A percentile compares a stretch with the other conserved stretches of the same genome.
Conservation (phyloP, 805 yeast species). For the Lachancea mirantina region DNA sequence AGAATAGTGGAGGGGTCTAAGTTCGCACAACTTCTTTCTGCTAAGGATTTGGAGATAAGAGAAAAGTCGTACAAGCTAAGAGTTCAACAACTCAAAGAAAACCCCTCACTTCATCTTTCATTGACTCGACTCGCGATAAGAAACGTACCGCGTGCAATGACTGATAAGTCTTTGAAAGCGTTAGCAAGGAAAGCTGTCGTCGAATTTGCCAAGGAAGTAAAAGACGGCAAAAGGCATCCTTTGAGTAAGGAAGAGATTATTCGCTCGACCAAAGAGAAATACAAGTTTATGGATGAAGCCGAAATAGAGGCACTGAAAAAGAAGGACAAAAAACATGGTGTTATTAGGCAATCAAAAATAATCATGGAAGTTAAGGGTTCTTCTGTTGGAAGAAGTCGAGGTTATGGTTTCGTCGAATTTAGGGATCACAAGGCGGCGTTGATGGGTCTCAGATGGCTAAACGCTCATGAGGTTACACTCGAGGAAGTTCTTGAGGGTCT, state of each 20-base stretch:
- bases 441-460: constrained; percentile 95
- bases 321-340: constrained; percentile 73
- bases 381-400: constrained; percentile 84
- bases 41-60: constrained; percentile 75
- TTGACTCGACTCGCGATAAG: constrained; percentile 91
- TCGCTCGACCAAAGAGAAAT: constrained; percentile 68
- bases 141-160: constrained; percentile 89
- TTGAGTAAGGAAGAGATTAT: constrained; percentile 80
- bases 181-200: constrained; percentile 92
- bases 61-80: constrained; percentile 81
- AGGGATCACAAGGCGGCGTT: constrained; percentile 88
- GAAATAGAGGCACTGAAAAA: constrained; percentile 37
- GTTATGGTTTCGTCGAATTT: constrained; percentile 91
- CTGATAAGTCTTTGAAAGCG: constrained; percentile 79
- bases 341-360: constrained; percentile 88
- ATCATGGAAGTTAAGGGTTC: constrained; percentile 88
- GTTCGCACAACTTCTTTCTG: constrained; percentile 59
- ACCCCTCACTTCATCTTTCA: constrained; percentile 88
- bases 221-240: constrained; percentile 66
- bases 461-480: constrained; percentile 76
- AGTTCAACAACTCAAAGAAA: constrained; percentile 82
- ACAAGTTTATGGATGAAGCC: constrained; percentile 33
- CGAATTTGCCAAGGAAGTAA: constrained; percentile 86
- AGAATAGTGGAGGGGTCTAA: constrained; percentile 76
- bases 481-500: constrained; percentile 69